Evolutionary conservation across 2,329 filamentous ascomycete species (phyloP).

Genomic region (Cercospora zeae-maydis): DNA sequence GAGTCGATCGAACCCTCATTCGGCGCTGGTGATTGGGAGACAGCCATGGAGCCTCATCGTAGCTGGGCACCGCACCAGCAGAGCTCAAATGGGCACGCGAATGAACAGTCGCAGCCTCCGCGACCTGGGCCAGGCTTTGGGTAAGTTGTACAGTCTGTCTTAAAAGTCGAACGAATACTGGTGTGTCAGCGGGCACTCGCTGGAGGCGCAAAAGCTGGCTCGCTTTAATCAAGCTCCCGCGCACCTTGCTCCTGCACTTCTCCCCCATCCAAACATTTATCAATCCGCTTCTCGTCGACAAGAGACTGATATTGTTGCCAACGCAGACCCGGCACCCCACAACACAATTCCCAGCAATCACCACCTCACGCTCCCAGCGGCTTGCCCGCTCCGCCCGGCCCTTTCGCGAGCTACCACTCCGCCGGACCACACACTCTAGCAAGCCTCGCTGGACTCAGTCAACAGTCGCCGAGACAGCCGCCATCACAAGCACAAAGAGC

Average conservation of each 20-base stretch:
- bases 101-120: conserved; percentile 29
- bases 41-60: conserved; percentile 8
- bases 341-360: conserved; percentile 35
- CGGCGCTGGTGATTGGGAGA: background rate
- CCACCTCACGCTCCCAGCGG: conserved; percentile 31
- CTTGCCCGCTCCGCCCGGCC: conserved; percentile 36
- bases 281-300: background rate
- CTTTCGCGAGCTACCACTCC: conserved; percentile 42
- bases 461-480: conserved; percentile 43
- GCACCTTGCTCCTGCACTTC: background rate
- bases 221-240: background rate
- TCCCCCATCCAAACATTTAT: too few relatives aligned
- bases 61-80: conserved; percentile 30
- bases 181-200: background rate
- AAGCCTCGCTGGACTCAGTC: conserved; percentile 43
- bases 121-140: conserved; percentile 29
- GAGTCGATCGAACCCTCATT: background rate
- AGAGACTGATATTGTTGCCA: background rate
- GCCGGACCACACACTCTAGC: conserved; percentile 45
- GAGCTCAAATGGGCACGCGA: conserved; percentile 28
- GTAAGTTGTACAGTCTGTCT: conserved; percentile 24
- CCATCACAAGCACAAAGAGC: conserved; percentile 27
- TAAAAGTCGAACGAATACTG: background rate
- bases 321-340: conserved; percentile 26
- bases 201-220: background rate